These are phyloP conservation scores for Citropsis articulata DNA, from an alignment of 345 rosid species.

Conservation along the genomic window DNA sequence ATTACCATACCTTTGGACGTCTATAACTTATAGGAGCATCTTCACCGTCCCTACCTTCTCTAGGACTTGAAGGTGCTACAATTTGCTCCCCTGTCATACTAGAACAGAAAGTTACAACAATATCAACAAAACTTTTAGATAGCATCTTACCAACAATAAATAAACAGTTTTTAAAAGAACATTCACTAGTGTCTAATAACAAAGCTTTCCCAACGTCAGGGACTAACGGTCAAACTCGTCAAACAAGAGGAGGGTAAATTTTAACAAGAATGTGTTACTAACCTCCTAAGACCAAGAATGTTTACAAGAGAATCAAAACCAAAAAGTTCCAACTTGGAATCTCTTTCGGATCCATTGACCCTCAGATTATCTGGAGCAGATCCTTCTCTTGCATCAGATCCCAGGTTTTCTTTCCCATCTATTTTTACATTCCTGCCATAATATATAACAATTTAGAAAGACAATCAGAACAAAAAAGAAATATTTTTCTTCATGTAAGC, in stretches of 20 bases:
- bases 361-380: conserved; percentile 37
- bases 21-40: conserved; percentile 53
- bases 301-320: conserved; percentile 99
- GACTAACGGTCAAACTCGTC: background rate
- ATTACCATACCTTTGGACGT: conserved; percentile 51
- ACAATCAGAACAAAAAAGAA: background rate
- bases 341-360: conserved; percentile 59
- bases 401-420: conserved; percentile 31
- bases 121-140: conserved; percentile 4
- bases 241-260: background rate
- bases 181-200: background rate
- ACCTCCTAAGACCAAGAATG: conserved; percentile 98
- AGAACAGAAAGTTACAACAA: conserved; percentile 33
- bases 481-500: background rate
- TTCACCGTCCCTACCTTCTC: conserved; percentile 88
- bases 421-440: conserved; percentile 61
- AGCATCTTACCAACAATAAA: background rate
- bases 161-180: background rate
- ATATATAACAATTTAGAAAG: conserved; percentile 21
- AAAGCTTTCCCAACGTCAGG: background rate
- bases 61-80: conserved; percentile 83
- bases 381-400: conserved; percentile 36
- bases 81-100: conserved; percentile 96
- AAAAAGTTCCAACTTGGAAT: conserved; percentile 86
- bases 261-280: conserved; percentile 7